Evolutionary conservation across 2,329 filamentous ascomycete species (phyloP), one percentile per base, ranked within the genome.

Genomic region (Achaetomium macrosporum): DNA sequence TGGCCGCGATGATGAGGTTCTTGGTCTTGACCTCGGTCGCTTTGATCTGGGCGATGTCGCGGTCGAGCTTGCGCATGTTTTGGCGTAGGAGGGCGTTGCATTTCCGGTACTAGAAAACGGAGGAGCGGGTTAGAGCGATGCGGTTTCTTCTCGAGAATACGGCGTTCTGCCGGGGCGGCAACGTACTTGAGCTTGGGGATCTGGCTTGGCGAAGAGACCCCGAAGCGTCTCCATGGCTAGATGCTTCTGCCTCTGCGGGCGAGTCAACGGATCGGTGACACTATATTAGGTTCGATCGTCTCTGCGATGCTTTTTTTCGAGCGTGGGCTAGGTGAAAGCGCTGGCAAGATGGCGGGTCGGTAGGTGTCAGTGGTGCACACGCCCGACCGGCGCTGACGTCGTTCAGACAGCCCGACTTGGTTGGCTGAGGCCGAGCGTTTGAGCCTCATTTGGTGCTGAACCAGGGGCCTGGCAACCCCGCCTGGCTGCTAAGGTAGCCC

Each of bases 51-150:
- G 78, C 73, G 67, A 99, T 92, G 72, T 97, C 91, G 67, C 93
- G 91, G 70, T 99, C 93, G 64, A 99, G 82, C 68, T 95, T 92
- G 66, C 93, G 90, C 57, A 90, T 87, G 71, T 97, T 96, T 67
- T 84, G 76, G 56, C 92, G 89, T 64, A 99, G 87, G 57, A 97
- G 82, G 57, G 83, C 76, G 71, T 96, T 96, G 73, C 92, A 97
- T 84, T 96, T 97, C 59, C 91, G 85, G 73, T 93, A 86, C 92
- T 99, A 64, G 13, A 19, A 25, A 4, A 25, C 25, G 20, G 20
- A 12, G 31, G 2, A n/a, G 36, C 20, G 11, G 54, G 42, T 50
- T 49, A 53, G 50, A 48, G 30, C 10, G 19, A 35, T 3, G 33
- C 30, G 29, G 54, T 50, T 35, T 44, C 39, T 44, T 25, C 25